Evolutionary conservation across 1,284 basidiomycete genomes (phyloP), one percentile per base, ranked within the genome.

Genomic region (Uromyces viciae-fabae): DNA sequence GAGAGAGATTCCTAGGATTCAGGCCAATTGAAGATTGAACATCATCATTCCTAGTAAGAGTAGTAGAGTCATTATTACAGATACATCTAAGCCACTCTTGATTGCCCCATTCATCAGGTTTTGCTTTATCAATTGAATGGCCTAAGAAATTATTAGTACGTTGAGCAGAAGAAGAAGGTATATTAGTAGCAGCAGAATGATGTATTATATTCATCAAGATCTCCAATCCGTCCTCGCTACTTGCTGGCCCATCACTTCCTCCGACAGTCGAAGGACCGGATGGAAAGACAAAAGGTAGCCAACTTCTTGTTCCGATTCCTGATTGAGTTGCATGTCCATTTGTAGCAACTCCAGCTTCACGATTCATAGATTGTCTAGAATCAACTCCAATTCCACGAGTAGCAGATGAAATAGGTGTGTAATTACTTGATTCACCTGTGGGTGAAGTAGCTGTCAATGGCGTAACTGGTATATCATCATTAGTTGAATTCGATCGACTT

Each of bases 401-500:
- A 33, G 69, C 78, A 11, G 69, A 73, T 11, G 78, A 81, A 19
- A 81, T 81, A 7, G 78, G 78, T 0, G 78, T 81, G 40, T 81
- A 81, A 33, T 40, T 74, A 31, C 64, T 78, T 11, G 69, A 52
- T 42, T 79, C 77, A 28, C 68, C 68, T 15, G 68, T 71, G 11
- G 78, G 78, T 19, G 78, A 81, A 17, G 71, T 81, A 22, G 78
- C 71, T 17, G 58, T 81, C 9, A 81, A 28, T 5, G 78, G 78
- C 8, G 78, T 81, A 7, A 49, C 17, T 5, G 78, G 78, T n/a
- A 28, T 52, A 9, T 52, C 60, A 1, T 52, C 69, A 31, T 36
- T 79, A 0, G 71, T 74, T 36, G 78, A 81, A 38, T 74, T 81
- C 22, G 78, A 81, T 38, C 56, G 78, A n/a, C 71, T 74, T n/a